Evolutionary conservation across 2,329 filamentous ascomycete genomes (phyloP), one percentile per base, ranked within the genome.

Genomic region (Chalara sp.): DNA sequence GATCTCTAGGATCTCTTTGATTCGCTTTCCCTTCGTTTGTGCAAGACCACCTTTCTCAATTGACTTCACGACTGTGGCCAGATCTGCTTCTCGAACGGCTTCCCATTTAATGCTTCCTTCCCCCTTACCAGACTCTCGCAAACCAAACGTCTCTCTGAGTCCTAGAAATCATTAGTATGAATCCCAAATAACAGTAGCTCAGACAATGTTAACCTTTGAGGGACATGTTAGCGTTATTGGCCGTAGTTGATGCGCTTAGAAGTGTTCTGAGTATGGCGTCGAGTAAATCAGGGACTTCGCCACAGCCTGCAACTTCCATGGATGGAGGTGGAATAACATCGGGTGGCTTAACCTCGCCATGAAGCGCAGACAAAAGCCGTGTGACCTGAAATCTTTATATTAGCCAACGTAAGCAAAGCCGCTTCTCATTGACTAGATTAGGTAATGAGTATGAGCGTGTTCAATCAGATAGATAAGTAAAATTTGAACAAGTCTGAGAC

Each of bases 61-160:
- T 0, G 86, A 79, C 47, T 84, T 70, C 44, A 78, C 79, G n/a
- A 93, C 72, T 5, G 85, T 79, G 39, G 77, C 71, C 5, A 79
- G 64, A 1, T 79, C 66, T 1, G 83, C 79, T 30, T 70, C 66
- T 28, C 81, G 78, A 1, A 91, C 83, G 7, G 79, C 80, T 58
- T 89, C 80, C 85, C 86, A 92, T 63, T 90, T 73, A 6, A 90
- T 83, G 49, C 84, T 87, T 3, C 84, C 84, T 58, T 84, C 81
- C 5, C 84, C 85, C 7, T 84, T 69, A 6, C 85, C 81, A 41
- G 77, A 72, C 32, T 81, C 65, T 4, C 85, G 68, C 13, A 80
- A 72, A 1, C 87, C 86, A 55, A 85, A 90, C 33, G 70, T 76
- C 13, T 77, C 62, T 3, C 84, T 79, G 0, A 93, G 72, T 37